Evolutionary conservation across 2,329 filamentous ascomycete genomes (phyloP), one percentile per base, ranked within the genome.

Genomic region (Aspergillus nomiae): DNA sequence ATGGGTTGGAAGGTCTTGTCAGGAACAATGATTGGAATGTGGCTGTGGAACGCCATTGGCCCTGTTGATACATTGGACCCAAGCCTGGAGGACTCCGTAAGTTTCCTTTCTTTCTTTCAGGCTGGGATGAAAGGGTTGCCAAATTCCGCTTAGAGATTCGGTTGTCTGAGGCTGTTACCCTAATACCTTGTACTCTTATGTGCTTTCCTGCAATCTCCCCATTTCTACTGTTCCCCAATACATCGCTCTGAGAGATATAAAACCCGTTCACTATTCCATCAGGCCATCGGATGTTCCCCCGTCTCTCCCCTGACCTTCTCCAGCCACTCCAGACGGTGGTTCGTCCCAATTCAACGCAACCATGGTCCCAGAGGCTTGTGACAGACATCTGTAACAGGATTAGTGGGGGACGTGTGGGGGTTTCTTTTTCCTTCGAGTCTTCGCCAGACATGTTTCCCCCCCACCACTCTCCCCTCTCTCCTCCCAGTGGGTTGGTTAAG

Each of bases 301-400:
- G 5, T 36, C 46, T 10, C 26, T 51, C 26, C 48, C 62, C 65
- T 64, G 64, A 60, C 64, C 57, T 57, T 64, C 50, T 59, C 55
- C 50, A 45, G 12, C 36, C 54, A 41, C 61, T 50, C 59, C 62
- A 61, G 26, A 19, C 21, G 57, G 41, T 63, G 63, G 66, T 57
- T 61, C 58, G 56, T 60, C 50, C 58, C 64, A 58, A 63, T 48
- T 55, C 60, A 53, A 55, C 28, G 32, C 58, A 60, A 59, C 67
- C 65, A 61, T 67, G 66, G 66, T 63, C 64, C 62, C 61, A 56
- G 54, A 59, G 56, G 61, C 61, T 61, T 64, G 65, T 67, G 61
- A 68, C 65, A 67, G 59, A 59, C 48, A 56, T 36, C 62, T 62
- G 53, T 21, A 63, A 56, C 43, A 14, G 59, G 58, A 32, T 51